Conservation (phyloP, 1,139 yeast species). For the Protomyces pachydermus region DNA sequence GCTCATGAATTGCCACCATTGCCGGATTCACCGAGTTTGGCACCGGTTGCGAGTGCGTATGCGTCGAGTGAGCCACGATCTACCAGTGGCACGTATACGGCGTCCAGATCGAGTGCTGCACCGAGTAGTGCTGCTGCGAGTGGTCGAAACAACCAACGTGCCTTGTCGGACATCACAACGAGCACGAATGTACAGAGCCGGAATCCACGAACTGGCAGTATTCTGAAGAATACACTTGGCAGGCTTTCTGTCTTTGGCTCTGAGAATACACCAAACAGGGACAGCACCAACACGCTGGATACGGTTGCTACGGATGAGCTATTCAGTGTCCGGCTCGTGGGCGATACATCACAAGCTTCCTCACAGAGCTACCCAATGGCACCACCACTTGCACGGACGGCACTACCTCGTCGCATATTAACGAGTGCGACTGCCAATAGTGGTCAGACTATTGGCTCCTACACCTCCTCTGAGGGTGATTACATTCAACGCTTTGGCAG, state of each 20-base stretch:
- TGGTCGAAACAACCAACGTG: background rate
- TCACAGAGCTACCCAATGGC: background rate
- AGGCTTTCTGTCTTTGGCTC: background rate
- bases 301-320: conserved; percentile 25
- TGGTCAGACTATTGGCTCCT: conserved; percentile 25
- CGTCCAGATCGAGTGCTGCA: background rate
- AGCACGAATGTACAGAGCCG: background rate
- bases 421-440: conserved; percentile 10
- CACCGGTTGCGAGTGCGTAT: conserved; percentile 18
- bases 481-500: conserved; percentile 21
- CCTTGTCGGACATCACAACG: conserved; percentile 6
- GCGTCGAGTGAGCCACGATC: conserved; percentile 23
- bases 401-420: background rate
- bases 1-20: conserved; percentile 23
- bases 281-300: conserved; percentile 7
- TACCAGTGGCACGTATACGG: conserved; percentile 1
- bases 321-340: conserved; percentile 22
- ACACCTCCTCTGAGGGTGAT: conserved; percentile 17
- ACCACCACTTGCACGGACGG: conserved; percentile 4
- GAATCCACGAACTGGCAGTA: conserved; percentile 6
- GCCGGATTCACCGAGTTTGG: conserved; percentile 22
- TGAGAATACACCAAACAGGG: conserved; percentile 1
- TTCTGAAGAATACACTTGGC: conserved; percentile 1
- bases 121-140: conserved; percentile 3
- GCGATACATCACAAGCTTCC: background rate